Conservation (phyloP, 2,329 filamentous ascomycete genomes). For the Trichoderma koningiopsis region DNA sequence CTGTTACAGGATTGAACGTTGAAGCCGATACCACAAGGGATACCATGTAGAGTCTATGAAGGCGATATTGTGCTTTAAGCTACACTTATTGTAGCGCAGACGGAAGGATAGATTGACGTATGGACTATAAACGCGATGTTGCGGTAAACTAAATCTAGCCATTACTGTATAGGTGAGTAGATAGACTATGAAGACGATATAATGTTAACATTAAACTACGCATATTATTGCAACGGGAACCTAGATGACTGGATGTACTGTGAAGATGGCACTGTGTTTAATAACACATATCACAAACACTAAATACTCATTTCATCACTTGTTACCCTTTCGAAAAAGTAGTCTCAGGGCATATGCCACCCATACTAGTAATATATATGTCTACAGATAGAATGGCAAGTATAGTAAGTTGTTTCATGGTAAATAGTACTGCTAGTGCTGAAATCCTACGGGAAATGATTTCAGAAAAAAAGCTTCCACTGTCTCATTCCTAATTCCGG, state of each 20-base stretch:
- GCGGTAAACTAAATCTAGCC: too few species aligned
- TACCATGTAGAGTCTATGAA: too few species aligned
- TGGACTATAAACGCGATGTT: background rate
- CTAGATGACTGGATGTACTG: background rate
- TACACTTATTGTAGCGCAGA: too few species aligned
- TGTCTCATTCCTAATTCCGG: background rate
- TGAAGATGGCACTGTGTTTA: background rate
- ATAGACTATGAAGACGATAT: background rate
- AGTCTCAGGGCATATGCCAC: background rate
- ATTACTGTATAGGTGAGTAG: background rate
- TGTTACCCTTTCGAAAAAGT: background rate
- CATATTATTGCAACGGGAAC: too few species aligned
- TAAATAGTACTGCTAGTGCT: background rate
- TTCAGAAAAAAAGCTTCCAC: background rate
- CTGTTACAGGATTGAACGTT: background rate
- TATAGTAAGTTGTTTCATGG: background rate
- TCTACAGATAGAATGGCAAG: background rate
- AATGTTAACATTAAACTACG: background rate
- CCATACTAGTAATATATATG: too few species aligned
- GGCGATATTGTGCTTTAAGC: too few species aligned
- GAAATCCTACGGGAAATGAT: background rate
- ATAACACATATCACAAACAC: background rate
- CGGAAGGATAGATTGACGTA: too few species aligned
- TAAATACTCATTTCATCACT: background rate
- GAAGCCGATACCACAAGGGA: background rate